Base-by-base conservation (phyloP, 306 rosid genomes). In the Casuarina glauca region DNA sequence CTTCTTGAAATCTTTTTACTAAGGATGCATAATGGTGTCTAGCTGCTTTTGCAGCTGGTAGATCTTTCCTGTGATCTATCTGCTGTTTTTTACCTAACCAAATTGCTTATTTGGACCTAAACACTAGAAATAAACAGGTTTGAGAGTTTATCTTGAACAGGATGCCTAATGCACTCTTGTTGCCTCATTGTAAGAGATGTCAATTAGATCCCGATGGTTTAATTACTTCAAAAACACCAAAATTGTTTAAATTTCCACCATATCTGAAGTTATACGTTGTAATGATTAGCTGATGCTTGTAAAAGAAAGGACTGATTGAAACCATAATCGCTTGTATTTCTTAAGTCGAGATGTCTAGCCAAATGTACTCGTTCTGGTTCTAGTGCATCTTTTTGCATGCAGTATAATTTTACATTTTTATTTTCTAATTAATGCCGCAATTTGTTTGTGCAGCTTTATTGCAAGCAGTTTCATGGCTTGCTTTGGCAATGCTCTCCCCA, bases 391-490 rank as follows among this genome's bases (percentile, higher is more conserved):
- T 63, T 39, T 41, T n/a, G 20, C 8, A 16, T 63, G 69, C 69
- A 63, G 15, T 16, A 41, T 42, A n/a, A 41, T 39, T 66, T 39
- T 66, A 26, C 32, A 17, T 66, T 8, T 36, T 42, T 3, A 7
- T 43, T 61, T 61, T 66, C 71, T 42, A 41, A 67, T 43, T 41
- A 41, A n/a, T 42, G 5, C 9, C 44, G 9, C 50, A 9, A 71
- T 86, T 62, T 78, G 73, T 73, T 74, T 70, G 26, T 87, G 91
- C 95, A 94, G 97, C 97, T 69, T 82, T 91, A 58, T 87, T 95
- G 79, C 97, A 95, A 86, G 97, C 97, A 74, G 74, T 88, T 53
- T 92, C 98, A 76, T 92, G 98, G 98, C 74, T 95, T 49, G 88
- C 90, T 32, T 81, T 95, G 78, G 97, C 96, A 78, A 80, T 80